Conservation (phyloP, 306 rosid species). For the Mimosa bimucronata region DNA sequence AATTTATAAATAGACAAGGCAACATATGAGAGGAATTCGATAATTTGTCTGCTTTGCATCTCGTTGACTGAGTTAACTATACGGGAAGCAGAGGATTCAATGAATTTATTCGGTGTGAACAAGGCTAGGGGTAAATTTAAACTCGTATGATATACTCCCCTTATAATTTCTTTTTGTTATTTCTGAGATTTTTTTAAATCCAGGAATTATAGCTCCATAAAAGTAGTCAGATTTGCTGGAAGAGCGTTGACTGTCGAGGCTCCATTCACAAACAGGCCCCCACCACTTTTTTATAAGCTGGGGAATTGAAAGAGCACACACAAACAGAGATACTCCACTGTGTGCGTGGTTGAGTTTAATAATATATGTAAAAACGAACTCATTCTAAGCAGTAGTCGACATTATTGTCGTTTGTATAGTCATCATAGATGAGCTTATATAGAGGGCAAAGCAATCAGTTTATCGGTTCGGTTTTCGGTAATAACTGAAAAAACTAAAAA, state of each 20-base stretch:
- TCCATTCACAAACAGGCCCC: neutral
- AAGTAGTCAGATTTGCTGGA: neutral
- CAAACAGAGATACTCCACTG: neutral
- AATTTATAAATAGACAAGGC: neutral
- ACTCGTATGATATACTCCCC: neutral
- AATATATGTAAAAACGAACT: neutral
- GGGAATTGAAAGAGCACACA: neutral
- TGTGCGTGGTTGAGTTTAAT: neutral
- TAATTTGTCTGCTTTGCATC: neutral
- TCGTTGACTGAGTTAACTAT: neutral
- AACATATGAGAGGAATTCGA: neutral
- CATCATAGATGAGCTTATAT: too few relatives aligned
- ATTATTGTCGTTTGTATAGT: conserved; percentile 40
- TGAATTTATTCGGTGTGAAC: neutral
- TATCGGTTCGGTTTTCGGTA: too few relatives aligned
- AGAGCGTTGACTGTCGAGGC: neutral
- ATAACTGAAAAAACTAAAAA: too few relatives aligned
- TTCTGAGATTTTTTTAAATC: neutral
- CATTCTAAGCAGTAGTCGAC: conserved; percentile 24
- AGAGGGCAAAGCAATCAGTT: too few relatives aligned
- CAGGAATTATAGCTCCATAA: neutral
- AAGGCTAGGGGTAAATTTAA: neutral
- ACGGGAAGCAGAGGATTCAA: neutral
- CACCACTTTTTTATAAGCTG: neutral
- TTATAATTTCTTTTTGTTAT: too few relatives aligned